These are phyloP conservation scores for Phyllosticta capitalensis DNA, from an alignment of 2,329 filamentous ascomycete genomes.

Conservation along the genomic window DNA sequence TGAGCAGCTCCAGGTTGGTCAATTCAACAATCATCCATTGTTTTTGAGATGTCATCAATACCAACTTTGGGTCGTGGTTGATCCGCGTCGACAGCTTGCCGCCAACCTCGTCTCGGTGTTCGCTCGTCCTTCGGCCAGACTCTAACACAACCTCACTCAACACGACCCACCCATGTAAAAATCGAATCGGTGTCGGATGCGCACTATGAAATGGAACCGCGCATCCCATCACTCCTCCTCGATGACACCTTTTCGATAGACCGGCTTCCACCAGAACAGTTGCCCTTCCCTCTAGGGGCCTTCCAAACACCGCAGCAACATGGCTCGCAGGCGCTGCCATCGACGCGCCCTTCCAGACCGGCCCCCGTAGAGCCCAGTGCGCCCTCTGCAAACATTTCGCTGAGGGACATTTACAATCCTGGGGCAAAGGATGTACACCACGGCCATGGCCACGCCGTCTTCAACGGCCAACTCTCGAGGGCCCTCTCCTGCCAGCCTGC, in stretches of 20 bases:
- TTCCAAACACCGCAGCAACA: slow-evolving; percentile 6
- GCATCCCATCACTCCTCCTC: slow-evolving; percentile 11
- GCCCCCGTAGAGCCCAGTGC: slow-evolving; percentile 12
- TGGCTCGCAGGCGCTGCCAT: not conserved
- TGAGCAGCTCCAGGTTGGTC: too few relatives aligned
- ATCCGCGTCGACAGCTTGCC: not conserved
- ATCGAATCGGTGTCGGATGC: not conserved
- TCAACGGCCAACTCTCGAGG: not conserved
- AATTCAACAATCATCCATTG: not conserved
- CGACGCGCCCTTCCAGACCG: slow-evolving; percentile 1
- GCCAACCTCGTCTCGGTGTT: not conserved
- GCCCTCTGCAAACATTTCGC: slow-evolving; percentile 3
- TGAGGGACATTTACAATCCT: slow-evolving; percentile 6
- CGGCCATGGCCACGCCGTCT: slow-evolving; percentile 1
- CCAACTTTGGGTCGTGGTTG: not conserved
- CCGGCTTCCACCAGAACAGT: slow-evolving; percentile 3
- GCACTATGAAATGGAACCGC: slow-evolving; percentile 12
- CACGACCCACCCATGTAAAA: slow-evolving; percentile 9
- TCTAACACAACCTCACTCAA: slow-evolving; percentile 10
- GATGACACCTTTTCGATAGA: slow-evolving; percentile 9
- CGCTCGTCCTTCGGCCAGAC: slow-evolving; percentile 2
- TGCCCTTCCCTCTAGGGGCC: slow-evolving; percentile 8
- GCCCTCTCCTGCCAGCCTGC: slow-evolving; percentile 1
- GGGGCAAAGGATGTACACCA: slow-evolving; percentile 6
- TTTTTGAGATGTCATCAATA: not conserved